These are phyloP conservation scores for Sporothrix humicola DNA, from an alignment of 2,329 filamentous ascomycete species.

Conservation along the genomic window DNA sequence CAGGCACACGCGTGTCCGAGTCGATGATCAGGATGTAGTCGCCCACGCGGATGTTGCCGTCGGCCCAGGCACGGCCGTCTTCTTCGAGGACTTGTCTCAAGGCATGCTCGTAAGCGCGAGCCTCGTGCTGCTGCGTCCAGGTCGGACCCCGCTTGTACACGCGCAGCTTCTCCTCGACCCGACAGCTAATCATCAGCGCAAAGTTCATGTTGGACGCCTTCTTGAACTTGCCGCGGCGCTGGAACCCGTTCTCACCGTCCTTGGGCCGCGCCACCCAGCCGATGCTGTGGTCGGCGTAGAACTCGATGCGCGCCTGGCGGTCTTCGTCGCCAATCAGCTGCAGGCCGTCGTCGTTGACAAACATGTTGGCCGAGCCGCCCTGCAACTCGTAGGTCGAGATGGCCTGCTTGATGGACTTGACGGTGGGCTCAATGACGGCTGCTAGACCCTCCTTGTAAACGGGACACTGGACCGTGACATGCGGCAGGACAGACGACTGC, in stretches of 20 bases:
- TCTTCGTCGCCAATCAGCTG: constrained; percentile 70
- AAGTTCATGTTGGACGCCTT: constrained; percentile 78
- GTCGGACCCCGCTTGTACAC: constrained; percentile 60
- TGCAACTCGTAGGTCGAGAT: constrained; percentile 79
- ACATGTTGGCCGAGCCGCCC: constrained; percentile 78
- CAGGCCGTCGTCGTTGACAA: constrained; percentile 76
- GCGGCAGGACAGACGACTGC: constrained; percentile 63
- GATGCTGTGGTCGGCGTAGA: constrained; percentile 71
- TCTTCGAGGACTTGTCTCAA: constrained; percentile 70
- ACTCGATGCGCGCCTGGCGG: constrained; percentile 67
- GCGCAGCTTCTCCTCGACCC: constrained; percentile 71
- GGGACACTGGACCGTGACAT: constrained; percentile 83
- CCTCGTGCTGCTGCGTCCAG: constrained; percentile 74
- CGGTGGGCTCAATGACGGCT: constrained; percentile 76
- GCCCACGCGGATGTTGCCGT: constrained; percentile 83
- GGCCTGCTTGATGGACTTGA: constrained; percentile 77
- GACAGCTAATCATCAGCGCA: constrained; percentile 69
- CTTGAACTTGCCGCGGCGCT: constrained; percentile 69
- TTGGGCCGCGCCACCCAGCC: constrained; percentile 71
- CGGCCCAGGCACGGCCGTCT: constrained; percentile 75
- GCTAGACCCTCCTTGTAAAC: constrained; percentile 85
- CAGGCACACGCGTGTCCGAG: constrained; percentile 78
- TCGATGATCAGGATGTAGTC: constrained; percentile 83
- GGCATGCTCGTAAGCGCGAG: constrained; percentile 67
- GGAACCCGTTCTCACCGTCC: constrained; percentile 67